Conservation (phyloP, 2,329 filamentous ascomycete species). For the Cytospora mali region DNA sequence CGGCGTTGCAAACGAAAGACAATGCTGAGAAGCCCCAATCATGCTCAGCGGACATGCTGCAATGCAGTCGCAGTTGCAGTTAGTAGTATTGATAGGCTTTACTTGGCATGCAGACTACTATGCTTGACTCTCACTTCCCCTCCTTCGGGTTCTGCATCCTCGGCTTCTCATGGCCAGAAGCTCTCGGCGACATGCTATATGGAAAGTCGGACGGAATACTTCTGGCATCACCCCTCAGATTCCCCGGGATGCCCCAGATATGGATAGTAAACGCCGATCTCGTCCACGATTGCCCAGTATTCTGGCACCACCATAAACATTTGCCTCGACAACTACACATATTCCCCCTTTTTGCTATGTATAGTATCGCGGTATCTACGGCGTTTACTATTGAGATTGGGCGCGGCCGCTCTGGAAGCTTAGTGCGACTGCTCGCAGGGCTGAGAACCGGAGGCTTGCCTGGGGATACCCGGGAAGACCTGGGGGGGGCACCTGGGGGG, state of each 20-base stretch:
- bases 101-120: background rate
- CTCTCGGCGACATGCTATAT: too few species aligned
- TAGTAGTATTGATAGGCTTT: conserved; percentile 8
- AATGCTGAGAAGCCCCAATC: conserved; percentile 4
- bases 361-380: background rate
- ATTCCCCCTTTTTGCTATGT: background rate
- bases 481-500: background rate
- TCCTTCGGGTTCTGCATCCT: background rate
- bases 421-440: background rate
- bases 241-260: too few species aligned
- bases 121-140: conserved; percentile 1
- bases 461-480: background rate
- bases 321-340: background rate
- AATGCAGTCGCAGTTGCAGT: conserved; percentile 9
- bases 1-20: conserved; percentile 18
- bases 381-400: background rate
- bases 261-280: background rate
- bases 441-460: background rate
- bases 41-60: conserved; percentile 1
- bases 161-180: too few species aligned
- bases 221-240: too few species aligned
- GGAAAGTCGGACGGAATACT: too few species aligned
- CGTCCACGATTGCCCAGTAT: background rate
- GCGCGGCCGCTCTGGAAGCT: background rate
- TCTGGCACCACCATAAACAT: background rate